Conservation (phyloP, 768 basidiomycete species). For the Mrakia frigida region DNA sequence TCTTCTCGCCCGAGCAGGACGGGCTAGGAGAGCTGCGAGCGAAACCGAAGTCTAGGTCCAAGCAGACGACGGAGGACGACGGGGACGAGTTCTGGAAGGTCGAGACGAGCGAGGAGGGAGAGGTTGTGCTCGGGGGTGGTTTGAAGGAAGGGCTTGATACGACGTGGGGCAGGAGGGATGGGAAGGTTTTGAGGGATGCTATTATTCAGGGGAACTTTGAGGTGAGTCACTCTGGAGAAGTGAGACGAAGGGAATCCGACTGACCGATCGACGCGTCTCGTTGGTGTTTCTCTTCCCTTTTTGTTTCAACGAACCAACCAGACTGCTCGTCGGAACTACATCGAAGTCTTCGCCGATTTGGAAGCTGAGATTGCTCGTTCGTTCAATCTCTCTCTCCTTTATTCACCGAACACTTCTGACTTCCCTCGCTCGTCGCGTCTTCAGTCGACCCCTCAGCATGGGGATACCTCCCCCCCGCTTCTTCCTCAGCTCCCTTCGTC, state of each 20-base stretch:
- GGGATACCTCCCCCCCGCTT: constrained; percentile 6
- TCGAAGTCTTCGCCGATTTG: background rate
- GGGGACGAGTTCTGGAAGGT: constrained; percentile 4
- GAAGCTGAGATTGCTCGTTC: constrained; percentile 15
- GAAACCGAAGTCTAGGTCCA: background rate
- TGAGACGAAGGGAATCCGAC: background rate
- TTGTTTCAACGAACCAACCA: background rate
- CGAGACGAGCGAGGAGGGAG: background rate
- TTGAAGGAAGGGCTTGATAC: background rate
- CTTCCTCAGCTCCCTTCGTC: background rate
- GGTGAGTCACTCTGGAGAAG: background rate
- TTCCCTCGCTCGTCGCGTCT: background rate
- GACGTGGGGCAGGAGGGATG: constrained; percentile 17
- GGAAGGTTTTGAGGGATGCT: constrained; percentile 12
- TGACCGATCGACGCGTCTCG: background rate
- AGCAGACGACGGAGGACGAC: background rate
- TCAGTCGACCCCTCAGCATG: background rate
- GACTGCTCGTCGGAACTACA: constrained; percentile 11
- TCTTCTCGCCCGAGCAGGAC: constrained; percentile 1
- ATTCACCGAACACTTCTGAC: background rate
- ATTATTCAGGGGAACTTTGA: constrained; percentile 15
- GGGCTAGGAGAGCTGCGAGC: background rate
- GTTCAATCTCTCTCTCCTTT: background rate
- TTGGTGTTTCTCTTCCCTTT: background rate
- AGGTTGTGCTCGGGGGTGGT: background rate